These are phyloP conservation scores for Coniochaeta sp. DNA, from an alignment of 2,329 filamentous ascomycete genomes.

Conservation along the genomic window DNA sequence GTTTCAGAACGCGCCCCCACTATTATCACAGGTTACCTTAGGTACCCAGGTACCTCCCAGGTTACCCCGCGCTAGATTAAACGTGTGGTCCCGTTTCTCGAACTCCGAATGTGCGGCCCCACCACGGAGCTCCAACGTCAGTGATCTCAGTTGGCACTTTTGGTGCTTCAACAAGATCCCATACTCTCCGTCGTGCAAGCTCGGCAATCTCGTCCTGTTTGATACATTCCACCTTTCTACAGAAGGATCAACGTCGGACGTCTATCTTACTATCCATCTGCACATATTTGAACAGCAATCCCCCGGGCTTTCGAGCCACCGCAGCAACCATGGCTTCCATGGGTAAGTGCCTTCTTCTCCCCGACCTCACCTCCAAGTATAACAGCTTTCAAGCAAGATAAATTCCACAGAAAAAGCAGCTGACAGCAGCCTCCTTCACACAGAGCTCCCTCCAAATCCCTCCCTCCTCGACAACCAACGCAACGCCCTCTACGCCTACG, in stretches of 20 bases:
- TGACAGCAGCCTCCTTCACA: constrained; percentile 41
- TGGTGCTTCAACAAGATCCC: not conserved
- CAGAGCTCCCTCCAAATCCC: constrained; percentile 83
- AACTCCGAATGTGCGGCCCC: not conserved
- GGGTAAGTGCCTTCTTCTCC: not conserved
- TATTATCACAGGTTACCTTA: not conserved
- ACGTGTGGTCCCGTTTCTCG: not conserved
- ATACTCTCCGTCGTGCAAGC: too few species aligned
- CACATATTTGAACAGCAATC: not conserved
- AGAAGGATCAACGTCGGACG: not conserved
- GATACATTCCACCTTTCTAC: not conserved
- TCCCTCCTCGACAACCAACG: constrained; percentile 77
- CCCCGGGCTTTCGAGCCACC: not conserved
- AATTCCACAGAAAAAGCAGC: not conserved
- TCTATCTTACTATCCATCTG: not conserved
- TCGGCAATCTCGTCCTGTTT: not conserved
- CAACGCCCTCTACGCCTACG: constrained; percentile 87
- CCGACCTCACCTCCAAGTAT: not conserved
- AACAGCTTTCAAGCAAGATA: not conserved
- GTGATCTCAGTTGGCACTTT: not conserved
- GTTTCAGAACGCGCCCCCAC: not conserved
- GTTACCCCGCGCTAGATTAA: constrained; percentile 1
- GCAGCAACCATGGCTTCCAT: not conserved
- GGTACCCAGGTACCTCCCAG: too few species aligned
- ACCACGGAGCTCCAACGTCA: not conserved